Evolutionary conservation across 805 yeast species (phyloP).

Genomic region (Wickerhamomyces bisporus): DNA sequence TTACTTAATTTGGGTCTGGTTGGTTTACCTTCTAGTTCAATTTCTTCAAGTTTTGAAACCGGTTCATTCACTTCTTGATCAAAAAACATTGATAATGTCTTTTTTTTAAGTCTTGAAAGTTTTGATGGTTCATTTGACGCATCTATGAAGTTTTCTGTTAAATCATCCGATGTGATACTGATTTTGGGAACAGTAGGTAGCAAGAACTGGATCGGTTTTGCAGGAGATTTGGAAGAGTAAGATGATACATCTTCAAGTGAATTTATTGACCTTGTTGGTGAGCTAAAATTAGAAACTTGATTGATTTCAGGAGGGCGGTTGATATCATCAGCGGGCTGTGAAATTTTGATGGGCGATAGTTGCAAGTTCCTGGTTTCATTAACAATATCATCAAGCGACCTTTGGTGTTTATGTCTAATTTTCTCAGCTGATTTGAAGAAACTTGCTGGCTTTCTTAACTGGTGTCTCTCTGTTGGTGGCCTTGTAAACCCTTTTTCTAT

Average conservation of each 20-base stretch:
- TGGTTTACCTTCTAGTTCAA: too few relatives aligned
- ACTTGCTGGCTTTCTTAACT: slow-evolving; percentile 7
- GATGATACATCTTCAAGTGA: slow-evolving; percentile 4
- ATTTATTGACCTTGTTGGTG: slow-evolving; percentile 17
- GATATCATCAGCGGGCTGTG: slow-evolving; percentile 3
- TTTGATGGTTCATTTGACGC: slow-evolving; percentile 9
- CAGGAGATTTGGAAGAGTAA: not conserved
- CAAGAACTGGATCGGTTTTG: slow-evolving; percentile 2
- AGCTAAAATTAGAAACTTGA: slow-evolving; percentile 15
- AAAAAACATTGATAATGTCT: slow-evolving; percentile 16
- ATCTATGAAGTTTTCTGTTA: not conserved
- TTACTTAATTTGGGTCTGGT: slow-evolving; percentile 10
- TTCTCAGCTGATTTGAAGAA: slow-evolving; percentile 1
- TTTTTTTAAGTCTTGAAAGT: slow-evolving; percentile 10
- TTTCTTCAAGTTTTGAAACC: too few relatives aligned
- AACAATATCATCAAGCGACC: slow-evolving; percentile 5
- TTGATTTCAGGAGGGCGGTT: slow-evolving; percentile 9
- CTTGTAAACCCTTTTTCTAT: slow-evolving; percentile 8
- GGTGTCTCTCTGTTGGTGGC: slow-evolving; percentile 6
- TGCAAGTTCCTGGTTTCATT: not conserved
- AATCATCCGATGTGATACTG: slow-evolving; percentile 4
- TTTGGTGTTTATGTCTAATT: slow-evolving; percentile 3
- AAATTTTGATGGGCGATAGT: not conserved
- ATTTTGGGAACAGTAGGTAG: slow-evolving; percentile 4
- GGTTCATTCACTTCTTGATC: too few relatives aligned